These are phyloP conservation scores for Mucor plumbeus DNA, from an alignment of 371 early-diverging fungal genomes.

Conservation along the genomic window DNA sequence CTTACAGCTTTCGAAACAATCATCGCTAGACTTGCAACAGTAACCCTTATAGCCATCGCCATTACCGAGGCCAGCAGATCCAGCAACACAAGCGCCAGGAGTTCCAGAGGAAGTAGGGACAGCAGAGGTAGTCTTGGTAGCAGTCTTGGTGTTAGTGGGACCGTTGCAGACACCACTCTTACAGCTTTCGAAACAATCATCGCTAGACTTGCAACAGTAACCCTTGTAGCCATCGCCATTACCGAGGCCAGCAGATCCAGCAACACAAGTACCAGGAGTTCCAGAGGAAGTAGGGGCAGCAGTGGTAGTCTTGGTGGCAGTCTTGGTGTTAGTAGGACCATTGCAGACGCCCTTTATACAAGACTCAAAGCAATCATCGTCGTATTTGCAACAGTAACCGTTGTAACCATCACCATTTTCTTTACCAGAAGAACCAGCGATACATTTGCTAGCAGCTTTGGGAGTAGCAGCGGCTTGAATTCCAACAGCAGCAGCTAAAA, in stretches of 20 bases:
- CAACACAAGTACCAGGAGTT: conserved; percentile 7
- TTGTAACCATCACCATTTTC: conserved; percentile 4
- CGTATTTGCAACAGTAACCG: conserved; percentile 16
- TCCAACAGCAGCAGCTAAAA: not conserved
- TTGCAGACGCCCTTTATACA: conserved; percentile 19
- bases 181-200: conserved; percentile 20
- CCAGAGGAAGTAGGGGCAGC: not conserved
- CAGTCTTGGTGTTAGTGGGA: not conserved
- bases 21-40: conserved; percentile 17
- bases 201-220: conserved; percentile 13
- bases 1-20: conserved; percentile 15
- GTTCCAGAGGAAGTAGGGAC: not conserved
- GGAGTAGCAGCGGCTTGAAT: not conserved
- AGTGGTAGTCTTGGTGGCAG: not conserved
- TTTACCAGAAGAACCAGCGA: conserved; percentile 12
- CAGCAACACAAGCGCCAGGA: conserved; percentile 8
- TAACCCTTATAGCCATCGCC: conserved; percentile 21
- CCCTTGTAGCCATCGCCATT: conserved; percentile 22
- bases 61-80: not conserved
- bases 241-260: not conserved
- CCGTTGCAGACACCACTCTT: conserved; percentile 19
- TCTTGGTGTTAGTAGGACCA: conserved; percentile 6
- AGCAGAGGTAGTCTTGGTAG: not conserved
- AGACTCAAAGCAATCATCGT: conserved; percentile 14
- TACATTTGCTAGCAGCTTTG: not conserved